These are phyloP conservation scores for Saccharum hybrid DNA, from an alignment of 202 grass and related monocot genomes.

Conservation along the genomic window DNA sequence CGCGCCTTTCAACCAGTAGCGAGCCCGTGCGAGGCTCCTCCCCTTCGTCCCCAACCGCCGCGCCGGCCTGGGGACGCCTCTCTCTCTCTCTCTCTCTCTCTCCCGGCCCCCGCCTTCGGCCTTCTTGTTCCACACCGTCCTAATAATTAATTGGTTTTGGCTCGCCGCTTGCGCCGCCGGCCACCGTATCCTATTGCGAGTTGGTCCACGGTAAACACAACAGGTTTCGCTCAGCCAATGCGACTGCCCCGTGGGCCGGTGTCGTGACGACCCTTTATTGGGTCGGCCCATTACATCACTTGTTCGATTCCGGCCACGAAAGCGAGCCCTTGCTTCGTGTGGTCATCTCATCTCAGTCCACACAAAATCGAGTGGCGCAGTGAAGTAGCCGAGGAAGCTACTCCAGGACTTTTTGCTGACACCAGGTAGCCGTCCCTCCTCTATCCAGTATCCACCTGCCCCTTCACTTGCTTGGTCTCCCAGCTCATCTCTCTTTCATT, in stretches of 20 bases:
- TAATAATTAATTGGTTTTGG: background rate
- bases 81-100: too few species aligned
- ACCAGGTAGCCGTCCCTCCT: conserved; percentile 20
- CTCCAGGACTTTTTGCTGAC: background rate
- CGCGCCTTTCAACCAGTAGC: background rate
- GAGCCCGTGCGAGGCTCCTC: background rate
- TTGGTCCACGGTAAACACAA: too few species aligned
- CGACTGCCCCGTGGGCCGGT: background rate
- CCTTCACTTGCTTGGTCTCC: background rate
- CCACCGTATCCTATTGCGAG: background rate
- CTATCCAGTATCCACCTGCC: conserved; percentile 3
- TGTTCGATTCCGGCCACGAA: background rate
- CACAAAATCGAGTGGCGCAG: conserved; percentile 40
- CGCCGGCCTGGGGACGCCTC: background rate
- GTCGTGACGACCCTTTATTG: background rate
- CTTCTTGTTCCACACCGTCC: background rate
- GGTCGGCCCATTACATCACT: background rate
- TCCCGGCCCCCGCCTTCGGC: background rate
- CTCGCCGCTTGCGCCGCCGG: background rate
- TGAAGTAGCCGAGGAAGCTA: conserved; percentile 3
- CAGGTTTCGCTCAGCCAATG: background rate
- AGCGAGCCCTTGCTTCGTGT: background rate
- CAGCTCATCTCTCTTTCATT: background rate
- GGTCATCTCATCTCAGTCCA: conserved; percentile 48
- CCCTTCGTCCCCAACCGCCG: background rate